Conservation (phyloP, 371 early-diverging fungal genomes). For the Entomophthora muscae region DNA sequence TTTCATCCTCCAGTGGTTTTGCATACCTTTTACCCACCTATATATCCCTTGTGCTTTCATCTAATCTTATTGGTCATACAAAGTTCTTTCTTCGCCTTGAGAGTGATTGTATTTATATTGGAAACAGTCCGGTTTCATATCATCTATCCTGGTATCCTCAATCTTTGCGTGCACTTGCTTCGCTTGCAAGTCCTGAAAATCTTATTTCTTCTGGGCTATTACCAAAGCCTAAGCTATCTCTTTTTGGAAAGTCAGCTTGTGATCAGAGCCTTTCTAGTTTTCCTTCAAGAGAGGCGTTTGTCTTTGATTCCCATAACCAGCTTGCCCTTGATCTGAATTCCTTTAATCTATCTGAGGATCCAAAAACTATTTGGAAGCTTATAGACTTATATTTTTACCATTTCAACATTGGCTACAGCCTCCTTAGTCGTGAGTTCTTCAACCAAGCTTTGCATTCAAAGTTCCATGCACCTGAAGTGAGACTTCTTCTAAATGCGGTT, state of each 20-base stretch:
- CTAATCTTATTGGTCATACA: neutral
- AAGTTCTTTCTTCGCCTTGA: neutral
- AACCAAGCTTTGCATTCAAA: neutral
- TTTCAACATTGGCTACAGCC: slow-evolving; percentile 6
- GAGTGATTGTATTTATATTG: neutral
- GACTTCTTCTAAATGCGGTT: neutral
- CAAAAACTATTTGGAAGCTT: neutral
- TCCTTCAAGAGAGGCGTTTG: neutral
- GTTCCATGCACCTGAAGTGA: neutral
- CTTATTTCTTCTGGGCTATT: neutral
- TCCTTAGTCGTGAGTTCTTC: slow-evolving; percentile 5
- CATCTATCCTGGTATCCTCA: neutral
- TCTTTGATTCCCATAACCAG: neutral
- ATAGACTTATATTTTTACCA: slow-evolving; percentile 7
- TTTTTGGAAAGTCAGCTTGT: neutral
- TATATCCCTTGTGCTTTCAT: neutral
- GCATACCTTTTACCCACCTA: neutral
- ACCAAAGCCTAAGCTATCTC: neutral
- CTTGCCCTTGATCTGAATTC: neutral
- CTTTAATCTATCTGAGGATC: neutral
- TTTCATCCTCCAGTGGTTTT: neutral
- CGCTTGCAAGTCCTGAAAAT: neutral
- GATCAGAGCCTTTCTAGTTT: neutral
- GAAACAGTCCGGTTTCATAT: slow-evolving; percentile 2
- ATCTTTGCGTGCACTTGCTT: neutral